Evolutionary conservation across 495 filamentous ascomycete species (phyloP).

Genomic region (Glonium stellatum): DNA sequence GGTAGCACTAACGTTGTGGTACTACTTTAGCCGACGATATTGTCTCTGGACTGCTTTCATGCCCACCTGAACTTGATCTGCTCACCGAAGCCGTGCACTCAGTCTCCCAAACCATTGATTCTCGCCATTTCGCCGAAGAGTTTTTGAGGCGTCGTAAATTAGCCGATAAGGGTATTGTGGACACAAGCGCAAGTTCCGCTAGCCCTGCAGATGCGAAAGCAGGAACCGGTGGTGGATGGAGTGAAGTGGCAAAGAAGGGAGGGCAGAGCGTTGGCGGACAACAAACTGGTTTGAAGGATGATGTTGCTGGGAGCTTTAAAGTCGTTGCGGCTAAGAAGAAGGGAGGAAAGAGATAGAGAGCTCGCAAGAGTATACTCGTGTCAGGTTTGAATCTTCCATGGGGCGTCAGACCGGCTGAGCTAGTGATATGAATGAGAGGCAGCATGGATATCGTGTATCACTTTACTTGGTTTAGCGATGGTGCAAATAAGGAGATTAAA

Average conservation of each 20-base stretch:
- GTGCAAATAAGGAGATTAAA: too few species aligned
- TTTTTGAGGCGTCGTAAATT: constrained; percentile 87
- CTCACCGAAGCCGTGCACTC: constrained; percentile 85
- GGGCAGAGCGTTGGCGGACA: constrained; percentile 43
- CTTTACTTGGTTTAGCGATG: too few species aligned
- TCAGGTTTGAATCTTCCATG: neutral
- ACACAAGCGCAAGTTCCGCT: constrained; percentile 34
- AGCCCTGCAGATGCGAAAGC: constrained; percentile 43
- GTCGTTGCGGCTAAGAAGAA: constrained; percentile 91
- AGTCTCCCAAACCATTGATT: constrained; percentile 78
- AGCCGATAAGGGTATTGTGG: constrained; percentile 79
- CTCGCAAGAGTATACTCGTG: neutral
- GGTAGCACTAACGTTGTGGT: neutral
- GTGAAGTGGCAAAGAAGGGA: constrained; percentile 93
- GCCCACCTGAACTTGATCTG: constrained; percentile 70
- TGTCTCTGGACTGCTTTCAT: constrained; percentile 60
- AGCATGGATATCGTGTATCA: too few species aligned
- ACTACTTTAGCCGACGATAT: constrained; percentile 61
- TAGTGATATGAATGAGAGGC: too few species aligned
- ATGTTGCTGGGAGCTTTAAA: constrained; percentile 57
- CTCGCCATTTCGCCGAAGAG: constrained; percentile 87
- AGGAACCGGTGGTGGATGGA: constrained; percentile 69
- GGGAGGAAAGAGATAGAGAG: constrained; percentile 43
- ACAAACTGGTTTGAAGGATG: constrained; percentile 36
- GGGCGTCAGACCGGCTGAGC: too few species aligned